phyloP scores from a whole-genome alignment of 768 basidiomycete species.

The Candolleomyces efflorescens region DNA sequence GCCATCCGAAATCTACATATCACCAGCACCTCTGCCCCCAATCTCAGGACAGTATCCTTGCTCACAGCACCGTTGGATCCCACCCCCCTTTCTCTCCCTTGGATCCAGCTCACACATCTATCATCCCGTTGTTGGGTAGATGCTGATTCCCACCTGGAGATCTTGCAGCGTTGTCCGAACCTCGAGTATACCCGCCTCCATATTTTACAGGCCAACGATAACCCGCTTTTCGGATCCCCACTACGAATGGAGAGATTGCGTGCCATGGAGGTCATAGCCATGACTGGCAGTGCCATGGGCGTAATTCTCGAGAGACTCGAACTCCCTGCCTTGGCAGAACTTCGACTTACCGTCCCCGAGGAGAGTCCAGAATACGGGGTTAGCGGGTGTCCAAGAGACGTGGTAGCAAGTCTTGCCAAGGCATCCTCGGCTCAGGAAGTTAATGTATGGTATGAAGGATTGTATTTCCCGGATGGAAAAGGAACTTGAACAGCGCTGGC shows the following conservation, averaged over 20 bases:
- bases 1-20: conserved; percentile 13
- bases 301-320: conserved; percentile 17
- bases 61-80: conserved; percentile 17
- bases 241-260: conserved; percentile 13
- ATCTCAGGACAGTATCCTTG: conserved; percentile 14
- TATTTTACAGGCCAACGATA: conserved; percentile 14
- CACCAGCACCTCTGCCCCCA: conserved; percentile 11
- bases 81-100: conserved; percentile 13
- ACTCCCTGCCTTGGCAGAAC: conserved; percentile 16
- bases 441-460: too few species aligned
- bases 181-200: conserved; percentile 19
- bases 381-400: conserved; percentile 16
- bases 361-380: conserved; percentile 18
- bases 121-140: conserved; percentile 20
- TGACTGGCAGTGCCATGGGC: conserved; percentile 15
- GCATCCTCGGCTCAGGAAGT: too few species aligned
- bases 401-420: too few species aligned
- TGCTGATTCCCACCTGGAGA: conserved; percentile 20
- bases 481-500: too few species aligned
- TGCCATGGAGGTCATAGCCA: conserved; percentile 17
- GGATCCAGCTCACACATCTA: conserved; percentile 17
- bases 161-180: conserved; percentile 19
- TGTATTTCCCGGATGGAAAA: too few species aligned
- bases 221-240: not conserved
- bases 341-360: conserved; percentile 17